These are phyloP conservation scores for Croton setiger DNA, from an alignment of 441 rosid genomes.

Conservation along the genomic window DNA sequence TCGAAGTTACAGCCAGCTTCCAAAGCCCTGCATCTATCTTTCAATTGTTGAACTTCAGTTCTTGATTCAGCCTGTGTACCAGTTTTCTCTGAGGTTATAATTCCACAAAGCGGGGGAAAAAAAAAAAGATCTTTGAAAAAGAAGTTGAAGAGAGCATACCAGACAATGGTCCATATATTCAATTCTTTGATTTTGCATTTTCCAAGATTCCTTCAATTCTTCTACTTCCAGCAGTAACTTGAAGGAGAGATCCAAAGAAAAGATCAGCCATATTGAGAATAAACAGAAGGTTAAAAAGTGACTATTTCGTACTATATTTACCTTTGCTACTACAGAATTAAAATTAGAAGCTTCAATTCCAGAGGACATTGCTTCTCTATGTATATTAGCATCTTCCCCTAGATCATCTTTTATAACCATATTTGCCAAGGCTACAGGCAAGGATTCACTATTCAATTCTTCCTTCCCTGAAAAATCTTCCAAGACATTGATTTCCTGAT, in stretches of 20 bases:
- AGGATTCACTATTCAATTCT: constrained; percentile 1
- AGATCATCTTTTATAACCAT: constrained; percentile 8
- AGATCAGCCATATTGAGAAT: not conserved
- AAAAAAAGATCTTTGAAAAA: not conserved
- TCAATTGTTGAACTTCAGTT: constrained; percentile 51
- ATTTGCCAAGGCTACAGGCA: constrained; percentile 10
- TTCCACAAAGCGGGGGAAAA: not conserved
- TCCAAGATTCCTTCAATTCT: constrained; percentile 51
- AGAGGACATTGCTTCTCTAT: constrained; percentile 9
- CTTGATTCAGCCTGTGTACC: constrained; percentile 46
- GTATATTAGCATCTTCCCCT: not conserved
- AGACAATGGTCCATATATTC: constrained; percentile 58
- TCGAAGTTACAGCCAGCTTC: constrained; percentile 40
- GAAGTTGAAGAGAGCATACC: constrained; percentile 32
- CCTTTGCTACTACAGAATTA: constrained; percentile 39
- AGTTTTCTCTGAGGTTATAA: not conserved
- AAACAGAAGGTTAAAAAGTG: constrained; percentile 2
- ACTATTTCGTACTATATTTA: constrained; percentile 18
- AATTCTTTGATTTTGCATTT: constrained; percentile 48
- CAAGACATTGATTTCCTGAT: constrained; percentile 7
- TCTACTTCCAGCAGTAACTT: constrained; percentile 56
- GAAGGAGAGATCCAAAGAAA: constrained; percentile 16
- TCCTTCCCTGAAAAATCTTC: not conserved
- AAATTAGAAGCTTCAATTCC: constrained; percentile 8
- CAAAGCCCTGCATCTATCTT: constrained; percentile 39